phyloP scores from a whole-genome alignment of 352 stramenopile species.

The Phytophthora parvispora region DNA sequence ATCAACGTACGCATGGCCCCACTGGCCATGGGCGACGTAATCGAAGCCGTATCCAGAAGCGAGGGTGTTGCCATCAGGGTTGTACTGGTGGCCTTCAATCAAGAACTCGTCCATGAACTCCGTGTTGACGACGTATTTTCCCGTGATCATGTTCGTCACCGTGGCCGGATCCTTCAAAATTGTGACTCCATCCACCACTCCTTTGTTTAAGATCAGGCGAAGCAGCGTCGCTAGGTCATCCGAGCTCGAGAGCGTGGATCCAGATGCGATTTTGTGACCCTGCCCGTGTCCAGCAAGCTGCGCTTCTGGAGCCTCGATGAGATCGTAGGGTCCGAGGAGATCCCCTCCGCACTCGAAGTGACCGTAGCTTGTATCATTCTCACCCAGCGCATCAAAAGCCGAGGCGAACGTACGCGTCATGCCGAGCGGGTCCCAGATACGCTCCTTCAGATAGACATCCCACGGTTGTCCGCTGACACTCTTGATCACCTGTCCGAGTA shows the following conservation, averaged over 20 bases:
- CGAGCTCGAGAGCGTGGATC: constrained; percentile 59
- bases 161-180: constrained; percentile 54
- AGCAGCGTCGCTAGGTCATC: constrained; percentile 68
- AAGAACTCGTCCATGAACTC: constrained; percentile 49
- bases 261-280: constrained; percentile 48
- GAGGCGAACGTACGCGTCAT: constrained; percentile 70
- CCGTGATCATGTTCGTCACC: constrained; percentile 68
- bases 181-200: constrained; percentile 53
- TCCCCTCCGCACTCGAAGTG: constrained; percentile 63
- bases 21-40: constrained; percentile 59
- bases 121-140: constrained; percentile 50
- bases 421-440: constrained; percentile 62
- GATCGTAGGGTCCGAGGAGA: constrained; percentile 53
- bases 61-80: constrained; percentile 57
- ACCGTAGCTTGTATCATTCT: constrained; percentile 47
- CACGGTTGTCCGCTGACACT: constrained; percentile 55
- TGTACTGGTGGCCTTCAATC: constrained; percentile 58
- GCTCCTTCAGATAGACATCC: constrained; percentile 58
- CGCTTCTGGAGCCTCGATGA: constrained; percentile 42
- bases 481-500: constrained; percentile 70
- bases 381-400: constrained; percentile 28
- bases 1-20: constrained; percentile 75
- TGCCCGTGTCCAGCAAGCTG: constrained; percentile 32
- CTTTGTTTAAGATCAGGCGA: constrained; percentile 74
- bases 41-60: constrained; percentile 77